Conservation (phyloP, 495 filamentous ascomycete genomes). For the Aspergillus saccharolyticus region DNA sequence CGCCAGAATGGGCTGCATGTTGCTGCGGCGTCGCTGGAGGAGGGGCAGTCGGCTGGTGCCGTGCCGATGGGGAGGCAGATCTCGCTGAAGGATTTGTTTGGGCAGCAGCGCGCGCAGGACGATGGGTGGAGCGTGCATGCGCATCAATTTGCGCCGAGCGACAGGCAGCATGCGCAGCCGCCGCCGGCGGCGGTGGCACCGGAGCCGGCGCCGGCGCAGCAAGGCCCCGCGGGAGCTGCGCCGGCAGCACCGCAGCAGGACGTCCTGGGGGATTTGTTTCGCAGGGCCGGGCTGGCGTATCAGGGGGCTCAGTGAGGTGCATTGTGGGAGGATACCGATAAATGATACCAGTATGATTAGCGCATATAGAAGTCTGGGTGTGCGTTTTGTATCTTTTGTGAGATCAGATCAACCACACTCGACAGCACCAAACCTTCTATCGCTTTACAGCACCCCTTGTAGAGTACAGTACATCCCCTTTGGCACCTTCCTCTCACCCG, state of each 20-base stretch:
- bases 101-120: constrained; percentile 49
- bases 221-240: not conserved
- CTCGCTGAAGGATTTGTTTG: constrained; percentile 51
- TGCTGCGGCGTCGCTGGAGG: constrained; percentile 31
- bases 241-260: constrained; percentile 19
- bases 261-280: constrained; percentile 40
- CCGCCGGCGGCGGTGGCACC: constrained; percentile 2
- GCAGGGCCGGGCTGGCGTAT: constrained; percentile 37
- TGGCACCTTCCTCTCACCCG: not conserved
- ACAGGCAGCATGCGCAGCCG: constrained; percentile 16
- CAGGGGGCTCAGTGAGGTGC: constrained; percentile 19
- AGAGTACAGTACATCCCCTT: too few relatives aligned
- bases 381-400: too few relatives aligned
- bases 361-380: not conserved
- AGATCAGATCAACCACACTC: too few relatives aligned
- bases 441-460: too few relatives aligned
- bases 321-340: constrained; percentile 25
- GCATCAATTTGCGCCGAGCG: constrained; percentile 30
- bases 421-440: too few relatives aligned
- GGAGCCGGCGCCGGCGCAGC: constrained; percentile 3
- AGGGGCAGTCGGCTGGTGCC: constrained; percentile 23
- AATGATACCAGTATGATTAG: not conserved
- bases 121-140: constrained; percentile 46
- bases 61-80: constrained; percentile 51
- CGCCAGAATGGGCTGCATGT: constrained; percentile 36